Percentiles rank a stretch among this genome's conserved stretches.
These are phyloP conservation scores for Penicillium sp. DNA, from an alignment of 2,329 filamentous ascomycete species.

Conservation along the genomic window DNA sequence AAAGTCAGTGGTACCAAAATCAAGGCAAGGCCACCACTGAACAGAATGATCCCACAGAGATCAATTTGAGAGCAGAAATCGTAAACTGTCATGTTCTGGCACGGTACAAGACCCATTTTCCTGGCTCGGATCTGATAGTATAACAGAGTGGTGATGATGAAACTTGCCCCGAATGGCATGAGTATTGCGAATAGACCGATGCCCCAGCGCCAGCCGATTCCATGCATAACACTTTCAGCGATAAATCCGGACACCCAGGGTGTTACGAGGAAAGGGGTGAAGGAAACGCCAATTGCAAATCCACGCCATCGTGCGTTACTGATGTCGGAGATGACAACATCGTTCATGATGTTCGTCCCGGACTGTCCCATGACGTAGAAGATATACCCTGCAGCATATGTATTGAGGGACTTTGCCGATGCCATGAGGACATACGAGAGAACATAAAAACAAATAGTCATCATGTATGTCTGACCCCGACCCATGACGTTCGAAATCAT, in stretches of 20 bases:
- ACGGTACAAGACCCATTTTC: constrained; percentile 31
- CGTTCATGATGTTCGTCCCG: constrained; percentile 46
- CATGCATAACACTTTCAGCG: constrained; percentile 43
- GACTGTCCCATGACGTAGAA: constrained; percentile 44
- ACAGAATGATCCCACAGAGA: constrained; percentile 49
- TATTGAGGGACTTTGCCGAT: constrained; percentile 38
- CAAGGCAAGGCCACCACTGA: constrained; percentile 54
- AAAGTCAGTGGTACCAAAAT: constrained; percentile 55
- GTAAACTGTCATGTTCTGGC: constrained; percentile 28
- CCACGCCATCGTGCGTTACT: constrained; percentile 47
- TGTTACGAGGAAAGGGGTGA: constrained; percentile 46
- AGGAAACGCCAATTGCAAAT: constrained; percentile 44
- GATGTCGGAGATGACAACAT: constrained; percentile 49
- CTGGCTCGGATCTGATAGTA: constrained; percentile 42
- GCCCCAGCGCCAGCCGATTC: constrained; percentile 52
- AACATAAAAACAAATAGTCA: constrained; percentile 40
- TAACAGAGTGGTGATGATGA: constrained; percentile 44
- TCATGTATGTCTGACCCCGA: constrained; percentile 43
- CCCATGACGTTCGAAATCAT: constrained; percentile 51
- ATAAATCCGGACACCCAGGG: constrained; percentile 49
- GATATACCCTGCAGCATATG: constrained; percentile 44
- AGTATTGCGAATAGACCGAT: constrained; percentile 51
- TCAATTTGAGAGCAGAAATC: constrained; percentile 42
- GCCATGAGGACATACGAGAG: constrained; percentile 46
- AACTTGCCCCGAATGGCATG: constrained; percentile 43